Conservation (phyloP, 2,329 filamentous ascomycete species). For the Claviceps sp. region DNA sequence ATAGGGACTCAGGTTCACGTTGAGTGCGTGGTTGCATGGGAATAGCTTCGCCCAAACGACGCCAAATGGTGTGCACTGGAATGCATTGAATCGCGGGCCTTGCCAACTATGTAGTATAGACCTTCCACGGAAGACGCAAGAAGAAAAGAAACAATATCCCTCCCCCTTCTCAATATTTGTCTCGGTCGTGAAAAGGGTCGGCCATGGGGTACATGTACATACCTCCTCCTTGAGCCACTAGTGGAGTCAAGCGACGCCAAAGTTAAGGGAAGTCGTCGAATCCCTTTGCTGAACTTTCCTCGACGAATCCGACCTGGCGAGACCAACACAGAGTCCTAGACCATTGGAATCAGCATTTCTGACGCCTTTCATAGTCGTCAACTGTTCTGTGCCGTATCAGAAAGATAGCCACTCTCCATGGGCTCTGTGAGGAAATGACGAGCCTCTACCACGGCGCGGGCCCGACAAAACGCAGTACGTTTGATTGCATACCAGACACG, state of each 20-base stretch:
- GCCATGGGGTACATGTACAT: background rate
- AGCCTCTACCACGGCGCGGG: background rate
- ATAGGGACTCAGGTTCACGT: background rate
- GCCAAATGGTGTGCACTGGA: background rate
- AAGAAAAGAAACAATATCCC: too few relatives aligned
- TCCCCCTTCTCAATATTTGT: constrained; percentile 1
- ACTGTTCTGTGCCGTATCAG: background rate
- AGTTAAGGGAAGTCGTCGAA: background rate
- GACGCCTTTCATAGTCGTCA: background rate
- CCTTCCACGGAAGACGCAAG: too few relatives aligned
- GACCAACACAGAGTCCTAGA: background rate
- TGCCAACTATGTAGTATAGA: background rate
- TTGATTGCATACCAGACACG: background rate
- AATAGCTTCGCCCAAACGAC: background rate
- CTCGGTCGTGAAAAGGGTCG: background rate
- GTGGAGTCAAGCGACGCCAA: background rate
- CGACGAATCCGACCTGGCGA: background rate
- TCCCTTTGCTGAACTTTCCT: background rate
- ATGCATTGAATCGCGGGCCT: background rate
- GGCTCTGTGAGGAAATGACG: background rate
- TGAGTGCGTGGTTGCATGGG: background rate
- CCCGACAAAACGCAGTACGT: background rate
- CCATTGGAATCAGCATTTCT: constrained; percentile 1
- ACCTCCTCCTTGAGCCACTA: background rate
- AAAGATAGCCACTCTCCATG: background rate